Percentiles rank a stretch among this genome's conserved stretches.
Evolutionary conservation across 116 monocot genomes (phyloP).

Genomic region (Dioscorea cayenensis): DNA sequence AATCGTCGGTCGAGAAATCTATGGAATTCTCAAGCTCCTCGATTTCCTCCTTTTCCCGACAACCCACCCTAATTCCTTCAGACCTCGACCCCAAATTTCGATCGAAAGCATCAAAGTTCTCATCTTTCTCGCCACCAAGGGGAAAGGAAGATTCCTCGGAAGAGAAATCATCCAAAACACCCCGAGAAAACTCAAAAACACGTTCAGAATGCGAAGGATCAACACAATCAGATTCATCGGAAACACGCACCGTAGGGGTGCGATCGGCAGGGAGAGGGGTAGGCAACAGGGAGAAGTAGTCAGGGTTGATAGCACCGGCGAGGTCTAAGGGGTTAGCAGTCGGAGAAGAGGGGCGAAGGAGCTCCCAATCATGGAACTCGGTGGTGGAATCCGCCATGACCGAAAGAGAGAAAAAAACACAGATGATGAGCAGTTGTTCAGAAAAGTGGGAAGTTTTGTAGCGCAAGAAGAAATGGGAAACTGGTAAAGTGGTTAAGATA

Average conservation of each 20-base stretch:
- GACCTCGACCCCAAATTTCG: neutral
- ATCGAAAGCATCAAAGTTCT: neutral
- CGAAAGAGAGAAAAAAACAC: neutral
- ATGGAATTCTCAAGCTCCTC: neutral
- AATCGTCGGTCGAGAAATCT: conserved; percentile 12
- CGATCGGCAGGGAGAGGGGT: neutral
- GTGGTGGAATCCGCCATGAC: neutral
- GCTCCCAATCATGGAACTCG: conserved; percentile 1
- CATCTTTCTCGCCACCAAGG: neutral
- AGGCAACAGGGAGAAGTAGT: conserved; percentile 38
- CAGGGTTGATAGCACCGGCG: conserved; percentile 21
- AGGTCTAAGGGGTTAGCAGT: neutral
- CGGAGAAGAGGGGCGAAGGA: conserved; percentile 3
- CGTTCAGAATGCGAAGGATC: neutral
- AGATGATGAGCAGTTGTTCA: no score
- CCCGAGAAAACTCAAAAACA: neutral
- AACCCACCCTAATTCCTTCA: neutral
- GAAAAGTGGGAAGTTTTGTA: no score
- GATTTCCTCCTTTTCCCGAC: no score
- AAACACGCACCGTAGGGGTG: neutral
- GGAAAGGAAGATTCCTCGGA: neutral
- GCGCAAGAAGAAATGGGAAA: no score
- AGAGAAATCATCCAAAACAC: neutral
- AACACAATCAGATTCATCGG: conserved; percentile 19
- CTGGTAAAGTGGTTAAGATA: no score